Evolutionary conservation across 139 green algal species (phyloP).

Genomic region (Tetradesmus obliquus): DNA sequence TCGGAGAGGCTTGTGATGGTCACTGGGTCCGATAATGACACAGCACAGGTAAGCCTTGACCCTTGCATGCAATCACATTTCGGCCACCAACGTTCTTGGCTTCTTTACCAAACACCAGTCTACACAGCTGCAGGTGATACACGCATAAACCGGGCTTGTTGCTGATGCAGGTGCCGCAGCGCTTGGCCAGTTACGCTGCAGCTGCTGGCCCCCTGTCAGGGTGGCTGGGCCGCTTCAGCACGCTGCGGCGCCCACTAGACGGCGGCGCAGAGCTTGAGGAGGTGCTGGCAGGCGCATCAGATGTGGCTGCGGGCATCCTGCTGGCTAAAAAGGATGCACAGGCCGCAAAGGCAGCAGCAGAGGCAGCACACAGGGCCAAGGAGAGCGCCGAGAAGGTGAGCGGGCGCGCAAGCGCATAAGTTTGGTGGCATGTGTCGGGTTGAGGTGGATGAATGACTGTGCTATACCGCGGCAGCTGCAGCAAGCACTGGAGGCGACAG

Average conservation of each 20-base stretch:
- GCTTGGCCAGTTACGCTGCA: slow-evolving; percentile 43
- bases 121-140: neutral
- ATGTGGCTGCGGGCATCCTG: slow-evolving; percentile 61
- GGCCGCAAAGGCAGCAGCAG: slow-evolving; percentile 53
- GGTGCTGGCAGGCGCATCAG: slow-evolving; percentile 56
- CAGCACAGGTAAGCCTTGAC: slow-evolving; percentile 40
- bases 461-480: too few species aligned
- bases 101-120: neutral
- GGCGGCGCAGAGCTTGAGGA: slow-evolving; percentile 49
- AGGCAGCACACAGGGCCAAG: slow-evolving; percentile 57
- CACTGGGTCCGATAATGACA: slow-evolving; percentile 55
- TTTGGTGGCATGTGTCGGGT: too few species aligned
- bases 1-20: slow-evolving; percentile 66
- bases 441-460: too few species aligned
- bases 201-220: slow-evolving; percentile 2
- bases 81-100: neutral
- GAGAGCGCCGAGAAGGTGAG: slow-evolving; percentile 57
- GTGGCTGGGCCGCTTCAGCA: slow-evolving; percentile 72
- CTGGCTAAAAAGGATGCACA: slow-evolving; percentile 60
- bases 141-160: neutral
- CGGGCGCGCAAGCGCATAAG: too few species aligned
- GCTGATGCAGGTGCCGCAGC: slow-evolving; percentile 53
- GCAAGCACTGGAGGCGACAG: too few species aligned
- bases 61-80: neutral
- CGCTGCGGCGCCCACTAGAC: slow-evolving; percentile 61